Percentiles rank a stretch among this genome's conserved stretches.
Conservation (phyloP, 768 basidiomycete genomes). For the Suillus paluster region DNA sequence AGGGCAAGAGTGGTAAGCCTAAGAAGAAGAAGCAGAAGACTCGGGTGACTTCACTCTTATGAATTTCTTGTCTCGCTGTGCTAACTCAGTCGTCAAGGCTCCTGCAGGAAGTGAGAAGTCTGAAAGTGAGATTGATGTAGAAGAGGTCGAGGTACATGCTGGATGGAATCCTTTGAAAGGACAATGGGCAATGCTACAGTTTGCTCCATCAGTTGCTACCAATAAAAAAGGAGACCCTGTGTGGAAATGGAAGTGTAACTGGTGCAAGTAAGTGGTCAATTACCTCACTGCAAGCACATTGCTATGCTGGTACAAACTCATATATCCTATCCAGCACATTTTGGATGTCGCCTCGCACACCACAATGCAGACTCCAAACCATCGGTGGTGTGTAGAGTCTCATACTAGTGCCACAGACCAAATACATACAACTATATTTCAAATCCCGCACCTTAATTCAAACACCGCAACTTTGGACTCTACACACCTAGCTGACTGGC, state of each 20-base stretch:
- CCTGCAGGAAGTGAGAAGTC: slow-evolving; percentile 1
- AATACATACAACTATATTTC: background rate
- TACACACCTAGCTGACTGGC: slow-evolving; percentile 1
- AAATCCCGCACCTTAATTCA: background rate
- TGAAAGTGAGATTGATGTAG: slow-evolving; percentile 3
- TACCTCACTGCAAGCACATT: no score
- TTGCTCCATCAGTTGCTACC: background rate
- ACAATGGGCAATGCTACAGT: slow-evolving; percentile 1
- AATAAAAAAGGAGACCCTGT: slow-evolving; percentile 4
- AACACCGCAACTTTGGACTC: background rate
- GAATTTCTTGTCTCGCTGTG: no score
- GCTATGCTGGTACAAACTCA: no score
- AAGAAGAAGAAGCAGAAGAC: no score
- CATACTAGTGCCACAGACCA: background rate
- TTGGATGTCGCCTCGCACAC: no score
- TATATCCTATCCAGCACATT: no score
- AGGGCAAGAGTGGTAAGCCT: no score
- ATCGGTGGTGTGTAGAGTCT: background rate
- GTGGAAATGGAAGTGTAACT: slow-evolving; percentile 6
- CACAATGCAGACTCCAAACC: background rate
- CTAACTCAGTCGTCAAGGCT: no score
- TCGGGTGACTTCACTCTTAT: no score
- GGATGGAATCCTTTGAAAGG: background rate
- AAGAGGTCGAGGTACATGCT: slow-evolving; percentile 1
- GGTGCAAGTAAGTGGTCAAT: background rate